Evolutionary conservation across 1,139 yeast species (phyloP).

Genomic region (Taphrina communis): DNA sequence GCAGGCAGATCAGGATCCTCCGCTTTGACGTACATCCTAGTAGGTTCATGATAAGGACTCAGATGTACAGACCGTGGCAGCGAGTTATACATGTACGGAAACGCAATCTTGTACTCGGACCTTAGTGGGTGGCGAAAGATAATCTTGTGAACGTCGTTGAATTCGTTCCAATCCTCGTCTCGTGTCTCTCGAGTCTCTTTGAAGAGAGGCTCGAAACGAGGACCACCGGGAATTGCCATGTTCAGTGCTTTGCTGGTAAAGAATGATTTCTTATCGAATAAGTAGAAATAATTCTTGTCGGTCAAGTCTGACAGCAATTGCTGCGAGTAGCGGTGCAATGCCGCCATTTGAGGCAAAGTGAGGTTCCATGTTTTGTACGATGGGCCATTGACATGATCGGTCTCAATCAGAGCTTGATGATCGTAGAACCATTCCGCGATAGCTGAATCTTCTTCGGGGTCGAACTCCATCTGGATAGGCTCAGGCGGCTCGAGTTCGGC

Average conservation of each 20-base stretch:
- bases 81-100: conserved; percentile 82
- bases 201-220: conserved; percentile 89
- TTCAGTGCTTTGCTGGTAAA: conserved; percentile 90
- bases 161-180: conserved; percentile 82
- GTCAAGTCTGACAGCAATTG: conserved; percentile 68
- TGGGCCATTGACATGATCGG: conserved; percentile 67
- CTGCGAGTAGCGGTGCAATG: conserved; percentile 67
- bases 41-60: conserved; percentile 68
- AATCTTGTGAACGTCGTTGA: conserved; percentile 83
- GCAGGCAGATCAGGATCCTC: conserved; percentile 63
- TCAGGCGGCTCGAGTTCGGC: conserved; percentile 75
- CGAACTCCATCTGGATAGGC: conserved; percentile 68
- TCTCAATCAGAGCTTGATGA: conserved; percentile 70
- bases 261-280: conserved; percentile 78
- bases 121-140: conserved; percentile 77
- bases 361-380: conserved; percentile 78
- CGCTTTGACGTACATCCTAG: conserved; percentile 57
- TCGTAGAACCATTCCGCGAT: conserved; percentile 83
- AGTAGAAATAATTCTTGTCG: conserved; percentile 65
- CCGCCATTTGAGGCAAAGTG: conserved; percentile 66
- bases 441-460: conserved; percentile 63
- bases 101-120: conserved; percentile 85
- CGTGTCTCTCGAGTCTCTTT: conserved; percentile 66
- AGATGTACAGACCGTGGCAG: conserved; percentile 69
- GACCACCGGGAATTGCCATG: conserved; percentile 91